Conservation (phyloP, 2,329 filamentous ascomycete species). For the Aspergillus tubingensis region DNA sequence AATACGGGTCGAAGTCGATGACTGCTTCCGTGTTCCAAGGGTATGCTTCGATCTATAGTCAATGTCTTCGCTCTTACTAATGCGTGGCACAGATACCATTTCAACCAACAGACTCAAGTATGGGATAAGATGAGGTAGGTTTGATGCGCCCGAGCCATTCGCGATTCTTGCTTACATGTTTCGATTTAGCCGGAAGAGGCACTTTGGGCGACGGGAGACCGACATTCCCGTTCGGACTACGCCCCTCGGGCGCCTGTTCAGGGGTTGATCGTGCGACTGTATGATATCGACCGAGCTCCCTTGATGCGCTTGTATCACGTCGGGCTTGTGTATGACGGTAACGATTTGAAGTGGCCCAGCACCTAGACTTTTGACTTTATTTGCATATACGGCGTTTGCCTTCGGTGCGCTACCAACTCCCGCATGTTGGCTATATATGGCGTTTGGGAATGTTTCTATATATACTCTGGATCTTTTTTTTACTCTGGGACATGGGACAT, state of each 20-base stretch:
- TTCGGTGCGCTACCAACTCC: constrained; percentile 6
- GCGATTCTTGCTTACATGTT: background rate
- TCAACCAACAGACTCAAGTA: constrained; percentile 1
- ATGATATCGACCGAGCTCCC: background rate
- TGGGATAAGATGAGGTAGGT: constrained; percentile 5
- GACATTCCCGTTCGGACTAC: constrained; percentile 15
- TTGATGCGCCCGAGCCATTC: background rate
- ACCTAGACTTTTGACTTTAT: constrained; percentile 1
- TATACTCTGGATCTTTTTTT: background rate
- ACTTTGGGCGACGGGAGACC: background rate
- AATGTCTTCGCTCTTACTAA: background rate
- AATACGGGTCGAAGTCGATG: constrained; percentile 56
- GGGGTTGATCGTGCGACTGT: constrained; percentile 4
- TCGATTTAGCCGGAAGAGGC: background rate
- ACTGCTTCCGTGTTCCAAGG: constrained; percentile 49
- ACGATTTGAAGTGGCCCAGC: constrained; percentile 9
- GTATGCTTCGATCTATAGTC: constrained; percentile 26
- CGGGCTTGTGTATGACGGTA: constrained; percentile 10
- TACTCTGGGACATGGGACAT: background rate
- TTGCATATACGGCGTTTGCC: constrained; percentile 17
- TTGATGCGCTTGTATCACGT: background rate
- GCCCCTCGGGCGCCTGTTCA: constrained; percentile 10
- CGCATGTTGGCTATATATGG: constrained; percentile 10
- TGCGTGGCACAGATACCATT: background rate
- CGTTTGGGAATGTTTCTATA: constrained; percentile 19